A percentile compares a stretch with the other conserved stretches of the same genome.
These are phyloP conservation scores for Kalmanozyma brasiliensis DNA, from an alignment of 1,284 basidiomycete genomes.

Conservation along the genomic window DNA sequence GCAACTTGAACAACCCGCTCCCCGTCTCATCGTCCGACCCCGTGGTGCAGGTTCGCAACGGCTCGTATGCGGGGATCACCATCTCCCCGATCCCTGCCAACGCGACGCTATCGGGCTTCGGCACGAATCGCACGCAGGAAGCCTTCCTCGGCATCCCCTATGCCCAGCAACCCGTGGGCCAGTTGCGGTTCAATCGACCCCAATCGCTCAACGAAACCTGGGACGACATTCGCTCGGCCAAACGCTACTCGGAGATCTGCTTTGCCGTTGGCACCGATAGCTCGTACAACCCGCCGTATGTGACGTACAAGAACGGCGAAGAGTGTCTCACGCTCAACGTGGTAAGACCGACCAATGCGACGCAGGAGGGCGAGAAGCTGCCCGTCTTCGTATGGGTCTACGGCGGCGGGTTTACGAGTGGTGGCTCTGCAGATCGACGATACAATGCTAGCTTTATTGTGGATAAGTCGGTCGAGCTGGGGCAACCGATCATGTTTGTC, in stretches of 20 bases:
- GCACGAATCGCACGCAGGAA: slow-evolving; percentile 23
- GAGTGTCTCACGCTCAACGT: slow-evolving; percentile 45
- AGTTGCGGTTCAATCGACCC: slow-evolving; percentile 18
- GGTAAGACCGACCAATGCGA: slow-evolving; percentile 16
- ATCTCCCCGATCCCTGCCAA: slow-evolving; percentile 17
- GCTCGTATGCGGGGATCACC: slow-evolving; percentile 35
- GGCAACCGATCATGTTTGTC: slow-evolving; percentile 31
- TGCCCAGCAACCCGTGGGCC: slow-evolving; percentile 24
- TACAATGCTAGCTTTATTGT: slow-evolving; percentile 44
- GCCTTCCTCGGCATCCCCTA: slow-evolving; percentile 46
- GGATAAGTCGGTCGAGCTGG: slow-evolving; percentile 30
- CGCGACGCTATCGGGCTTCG: slow-evolving; percentile 24
- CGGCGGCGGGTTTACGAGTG: slow-evolving; percentile 38
- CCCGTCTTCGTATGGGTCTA: slow-evolving; percentile 41
- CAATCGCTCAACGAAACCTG: slow-evolving; percentile 15
- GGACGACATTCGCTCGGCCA: slow-evolving; percentile 18
- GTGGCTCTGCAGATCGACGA: slow-evolving; percentile 19
- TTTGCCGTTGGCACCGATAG: slow-evolving; percentile 23
- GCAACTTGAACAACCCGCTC: slow-evolving; percentile 34
- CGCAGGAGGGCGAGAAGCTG: slow-evolving; percentile 6
- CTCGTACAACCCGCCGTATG: slow-evolving; percentile 32
- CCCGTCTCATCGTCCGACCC: slow-evolving; percentile 24
- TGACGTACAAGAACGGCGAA: slow-evolving; percentile 42
- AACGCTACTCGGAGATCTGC: slow-evolving; percentile 34
- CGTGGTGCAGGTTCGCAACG: slow-evolving; percentile 19